Percentiles rank a stretch among this genome's conserved stretches.
phyloP scores from a whole-genome alignment of 2,329 filamentous ascomycete species.

The Clonostachys solani region DNA sequence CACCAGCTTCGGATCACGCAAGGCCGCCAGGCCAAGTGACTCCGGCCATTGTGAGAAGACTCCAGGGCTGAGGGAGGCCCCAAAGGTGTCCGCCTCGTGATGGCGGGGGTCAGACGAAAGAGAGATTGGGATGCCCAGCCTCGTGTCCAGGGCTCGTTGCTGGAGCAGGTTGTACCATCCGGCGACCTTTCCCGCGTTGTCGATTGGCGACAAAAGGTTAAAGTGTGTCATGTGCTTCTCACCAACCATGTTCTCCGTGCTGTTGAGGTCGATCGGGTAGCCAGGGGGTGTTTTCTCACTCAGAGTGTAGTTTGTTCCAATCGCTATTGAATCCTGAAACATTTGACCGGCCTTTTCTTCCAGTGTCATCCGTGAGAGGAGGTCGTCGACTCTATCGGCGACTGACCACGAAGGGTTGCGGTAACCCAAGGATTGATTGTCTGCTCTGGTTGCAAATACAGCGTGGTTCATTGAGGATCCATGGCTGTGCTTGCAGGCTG shows the following conservation, averaged over 20 bases:
- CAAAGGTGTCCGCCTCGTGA: slow-evolving; percentile 34
- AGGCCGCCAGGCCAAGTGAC: slow-evolving; percentile 41
- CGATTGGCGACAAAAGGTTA: slow-evolving; percentile 37
- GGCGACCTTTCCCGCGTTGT: slow-evolving; percentile 23
- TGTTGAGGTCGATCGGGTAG: not conserved
- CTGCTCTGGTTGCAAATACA: too few species aligned
- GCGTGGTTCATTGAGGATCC: too few species aligned
- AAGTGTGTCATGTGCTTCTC: slow-evolving; percentile 32
- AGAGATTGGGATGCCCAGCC: slow-evolving; percentile 43
- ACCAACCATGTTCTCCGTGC: slow-evolving; percentile 6
- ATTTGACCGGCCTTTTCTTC: slow-evolving; percentile 44
- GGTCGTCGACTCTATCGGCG: slow-evolving; percentile 40
- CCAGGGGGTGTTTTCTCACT: not conserved
- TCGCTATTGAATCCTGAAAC: slow-evolving; percentile 30
- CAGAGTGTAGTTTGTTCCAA: slow-evolving; percentile 15
- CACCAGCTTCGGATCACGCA: slow-evolving; percentile 36
- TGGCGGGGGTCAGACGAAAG: slow-evolving; percentile 43
- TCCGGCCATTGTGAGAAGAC: slow-evolving; percentile 48
- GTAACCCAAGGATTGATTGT: slow-evolving; percentile 3
- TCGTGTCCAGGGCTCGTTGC: slow-evolving; percentile 31
- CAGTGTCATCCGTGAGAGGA: slow-evolving; percentile 38
- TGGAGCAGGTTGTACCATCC: slow-evolving; percentile 37
- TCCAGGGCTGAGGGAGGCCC: slow-evolving; percentile 34
- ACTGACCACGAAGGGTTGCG: slow-evolving; percentile 29
- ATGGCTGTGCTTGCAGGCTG: too few species aligned